Conservation (phyloP, 768 basidiomycete genomes). For the Xerocomus spinulosus region DNA sequence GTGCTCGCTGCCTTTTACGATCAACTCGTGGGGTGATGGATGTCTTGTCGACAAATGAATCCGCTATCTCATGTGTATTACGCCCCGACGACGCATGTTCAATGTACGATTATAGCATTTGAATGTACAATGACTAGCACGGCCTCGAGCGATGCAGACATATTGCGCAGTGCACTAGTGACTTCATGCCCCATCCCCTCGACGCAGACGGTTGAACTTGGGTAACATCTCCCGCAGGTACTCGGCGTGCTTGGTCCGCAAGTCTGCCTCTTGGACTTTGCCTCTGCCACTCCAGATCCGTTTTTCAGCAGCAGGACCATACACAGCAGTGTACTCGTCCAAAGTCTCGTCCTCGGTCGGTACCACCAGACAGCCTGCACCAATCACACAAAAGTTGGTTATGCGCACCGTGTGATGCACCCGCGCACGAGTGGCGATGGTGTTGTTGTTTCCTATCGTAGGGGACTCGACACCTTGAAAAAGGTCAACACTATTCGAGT, state of each 20-base stretch:
- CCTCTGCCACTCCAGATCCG: slow-evolving; percentile 85
- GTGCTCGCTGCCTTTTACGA: slow-evolving; percentile 15
- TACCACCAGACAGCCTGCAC: slow-evolving; percentile 73
- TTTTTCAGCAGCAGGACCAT: slow-evolving; percentile 70
- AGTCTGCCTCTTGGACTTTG: slow-evolving; percentile 74
- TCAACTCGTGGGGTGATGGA: slow-evolving; percentile 1
- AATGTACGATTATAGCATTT: background rate
- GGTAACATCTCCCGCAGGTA: slow-evolving; percentile 90
- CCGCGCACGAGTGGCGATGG: slow-evolving; percentile 77
- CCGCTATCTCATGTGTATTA: background rate
- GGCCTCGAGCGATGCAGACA: too few relatives aligned
- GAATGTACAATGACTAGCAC: background rate
- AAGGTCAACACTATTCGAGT: background rate
- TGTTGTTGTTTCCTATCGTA: slow-evolving; percentile 80
- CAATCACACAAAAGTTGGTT: slow-evolving; percentile 76
- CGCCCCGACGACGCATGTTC: background rate
- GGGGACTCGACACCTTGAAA: slow-evolving; percentile 81
- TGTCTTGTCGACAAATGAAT: background rate
- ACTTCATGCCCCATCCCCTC: slow-evolving; percentile 53
- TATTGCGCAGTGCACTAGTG: slow-evolving; percentile 9
- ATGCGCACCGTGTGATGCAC: slow-evolving; percentile 81
- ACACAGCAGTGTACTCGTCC: slow-evolving; percentile 79
- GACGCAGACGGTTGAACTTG: slow-evolving; percentile 75
- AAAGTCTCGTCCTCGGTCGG: slow-evolving; percentile 75
- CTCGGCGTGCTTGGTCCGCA: slow-evolving; percentile 84